A percentile compares a stretch with the other conserved stretches of the same genome.
These are phyloP conservation scores for Nyssa sinensis DNA, from an alignment of 148 eudicot genomes.

Conservation along the genomic window DNA sequence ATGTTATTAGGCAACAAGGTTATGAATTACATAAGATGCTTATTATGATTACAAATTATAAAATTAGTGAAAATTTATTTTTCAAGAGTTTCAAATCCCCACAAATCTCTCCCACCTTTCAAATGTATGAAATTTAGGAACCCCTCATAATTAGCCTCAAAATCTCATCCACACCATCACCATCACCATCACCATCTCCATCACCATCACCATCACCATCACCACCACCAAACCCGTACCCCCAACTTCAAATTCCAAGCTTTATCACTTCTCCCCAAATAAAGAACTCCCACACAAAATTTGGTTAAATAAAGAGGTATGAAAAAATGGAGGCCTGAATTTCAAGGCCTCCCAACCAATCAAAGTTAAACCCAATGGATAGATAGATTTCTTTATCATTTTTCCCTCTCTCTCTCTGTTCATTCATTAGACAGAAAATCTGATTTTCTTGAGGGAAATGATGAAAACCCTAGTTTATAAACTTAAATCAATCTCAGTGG, in stretches of 20 bases:
- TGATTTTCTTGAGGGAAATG: neutral
- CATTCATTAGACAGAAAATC: neutral
- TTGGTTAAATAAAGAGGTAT: slow-evolving; percentile 7
- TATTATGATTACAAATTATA: no score
- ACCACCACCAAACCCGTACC: slow-evolving; percentile 12
- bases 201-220: slow-evolving; percentile 20
- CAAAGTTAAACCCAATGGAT: slow-evolving; percentile 11
- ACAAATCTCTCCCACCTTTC: slow-evolving; percentile 24
- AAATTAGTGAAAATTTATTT: neutral
- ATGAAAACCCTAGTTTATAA: neutral
- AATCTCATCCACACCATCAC: slow-evolving; percentile 21
- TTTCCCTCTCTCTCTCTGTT: neutral
- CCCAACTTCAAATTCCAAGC: slow-evolving; percentile 4
- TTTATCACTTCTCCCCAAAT: slow-evolving; percentile 10
- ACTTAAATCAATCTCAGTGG: neutral
- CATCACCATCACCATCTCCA: slow-evolving; percentile 18
- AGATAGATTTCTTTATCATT: neutral
- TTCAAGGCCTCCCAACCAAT: slow-evolving; percentile 30
- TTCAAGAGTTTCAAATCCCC: slow-evolving; percentile 18
- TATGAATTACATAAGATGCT: no score
- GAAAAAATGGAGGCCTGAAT: slow-evolving; percentile 25
- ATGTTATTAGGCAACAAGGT: no score
- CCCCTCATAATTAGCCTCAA: slow-evolving; percentile 15
- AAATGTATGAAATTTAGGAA: slow-evolving; percentile 19
- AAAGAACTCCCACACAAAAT: slow-evolving; percentile 15